Evolutionary conservation across 768 basidiomycete genomes (phyloP).

Genomic region (Termitomyces sp.): DNA sequence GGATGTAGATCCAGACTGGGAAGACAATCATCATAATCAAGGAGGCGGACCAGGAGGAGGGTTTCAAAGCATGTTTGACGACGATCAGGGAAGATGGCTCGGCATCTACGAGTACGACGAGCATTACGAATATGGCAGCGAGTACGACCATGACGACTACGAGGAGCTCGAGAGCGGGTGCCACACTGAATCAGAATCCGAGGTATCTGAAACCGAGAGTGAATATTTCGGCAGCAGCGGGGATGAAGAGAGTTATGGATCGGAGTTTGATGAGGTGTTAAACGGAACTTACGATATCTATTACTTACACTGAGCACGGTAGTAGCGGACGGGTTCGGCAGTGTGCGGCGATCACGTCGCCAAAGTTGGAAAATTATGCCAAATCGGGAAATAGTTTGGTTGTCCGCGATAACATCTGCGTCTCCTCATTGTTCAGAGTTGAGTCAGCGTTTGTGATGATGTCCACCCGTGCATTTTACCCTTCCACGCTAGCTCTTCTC

Average conservation of each 20-base stretch:
- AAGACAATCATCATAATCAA: neutral
- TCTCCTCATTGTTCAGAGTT: neutral
- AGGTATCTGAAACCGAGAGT: neutral
- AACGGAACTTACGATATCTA: neutral
- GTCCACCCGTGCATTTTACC: slow-evolving; percentile 8
- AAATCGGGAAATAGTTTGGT: neutral
- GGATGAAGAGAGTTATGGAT: neutral
- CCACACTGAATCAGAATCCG: neutral
- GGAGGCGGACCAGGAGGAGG: neutral
- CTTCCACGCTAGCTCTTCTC: slow-evolving; percentile 5
- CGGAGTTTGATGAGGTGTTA: slow-evolving; percentile 2
- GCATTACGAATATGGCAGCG: neutral
- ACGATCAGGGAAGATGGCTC: neutral
- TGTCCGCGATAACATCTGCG: slow-evolving; percentile 1
- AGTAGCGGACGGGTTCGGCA: neutral
- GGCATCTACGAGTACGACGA: neutral
- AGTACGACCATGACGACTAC: neutral
- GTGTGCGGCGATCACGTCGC: neutral
- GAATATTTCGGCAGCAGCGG: neutral
- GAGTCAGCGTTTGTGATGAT: slow-evolving; percentile 15
- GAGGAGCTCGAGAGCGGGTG: slow-evolving; percentile 1
- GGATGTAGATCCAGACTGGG: neutral
- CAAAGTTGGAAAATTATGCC: neutral
- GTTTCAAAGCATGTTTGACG: neutral
- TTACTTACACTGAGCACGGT: slow-evolving; percentile 2